Conservation (phyloP, 2,329 filamentous ascomycete species). For the Leptographium radiaticola region DNA sequence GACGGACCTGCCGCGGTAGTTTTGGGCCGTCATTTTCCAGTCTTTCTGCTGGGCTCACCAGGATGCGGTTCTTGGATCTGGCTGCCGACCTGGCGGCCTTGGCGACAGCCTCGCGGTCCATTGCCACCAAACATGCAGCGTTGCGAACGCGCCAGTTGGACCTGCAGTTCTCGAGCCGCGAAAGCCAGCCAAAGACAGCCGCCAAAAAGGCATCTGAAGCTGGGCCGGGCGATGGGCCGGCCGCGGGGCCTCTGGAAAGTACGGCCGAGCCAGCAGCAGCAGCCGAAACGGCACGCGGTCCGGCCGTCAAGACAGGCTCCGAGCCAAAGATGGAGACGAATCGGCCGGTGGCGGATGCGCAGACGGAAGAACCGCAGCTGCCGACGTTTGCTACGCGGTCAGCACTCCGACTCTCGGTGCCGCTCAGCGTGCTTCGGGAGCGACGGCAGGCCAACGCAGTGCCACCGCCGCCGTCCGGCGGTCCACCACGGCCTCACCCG, state of each 20-base stretch:
- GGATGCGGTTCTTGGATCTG: slow-evolving; percentile 50
- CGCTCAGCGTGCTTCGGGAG: slow-evolving; percentile 1
- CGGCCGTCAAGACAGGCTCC: background rate
- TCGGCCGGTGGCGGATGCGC: no score
- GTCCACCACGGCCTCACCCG: slow-evolving; percentile 7
- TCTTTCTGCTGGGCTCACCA: background rate
- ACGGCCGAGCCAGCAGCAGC: background rate
- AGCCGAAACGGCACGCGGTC: background rate
- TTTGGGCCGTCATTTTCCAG: background rate
- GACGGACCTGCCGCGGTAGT: background rate
- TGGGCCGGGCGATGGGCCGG: background rate
- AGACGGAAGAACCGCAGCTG: background rate
- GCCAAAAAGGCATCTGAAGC: background rate
- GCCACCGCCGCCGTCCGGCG: background rate
- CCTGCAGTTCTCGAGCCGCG: background rate
- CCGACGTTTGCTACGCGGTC: slow-evolving; percentile 9
- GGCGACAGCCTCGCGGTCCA: slow-evolving; percentile 53
- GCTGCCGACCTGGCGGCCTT: slow-evolving; percentile 58
- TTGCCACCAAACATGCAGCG: slow-evolving; percentile 50
- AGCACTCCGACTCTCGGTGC: background rate
- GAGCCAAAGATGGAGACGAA: background rate
- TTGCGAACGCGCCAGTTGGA: slow-evolving; percentile 40
- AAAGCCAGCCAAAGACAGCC: background rate
- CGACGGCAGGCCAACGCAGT: background rate
- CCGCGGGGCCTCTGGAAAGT: background rate